phyloP scores from a whole-genome alignment of 2,329 filamentous ascomycete species.

The Acrocalymma vagum region DNA sequence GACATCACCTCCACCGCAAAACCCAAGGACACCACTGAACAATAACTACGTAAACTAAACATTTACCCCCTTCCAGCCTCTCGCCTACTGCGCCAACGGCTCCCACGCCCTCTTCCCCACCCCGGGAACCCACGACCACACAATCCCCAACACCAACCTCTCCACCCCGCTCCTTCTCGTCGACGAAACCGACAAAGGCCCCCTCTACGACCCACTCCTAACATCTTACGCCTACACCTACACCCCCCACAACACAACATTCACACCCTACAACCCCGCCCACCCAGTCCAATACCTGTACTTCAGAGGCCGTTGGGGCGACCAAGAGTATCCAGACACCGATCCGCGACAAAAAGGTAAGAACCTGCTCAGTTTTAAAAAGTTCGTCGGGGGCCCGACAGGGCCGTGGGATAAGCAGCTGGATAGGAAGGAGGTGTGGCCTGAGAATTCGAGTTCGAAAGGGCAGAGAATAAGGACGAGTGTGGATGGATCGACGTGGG shows the following conservation, averaged over 20 bases:
- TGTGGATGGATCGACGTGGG: slow-evolving; percentile 6
- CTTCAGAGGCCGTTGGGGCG: slow-evolving; percentile 68
- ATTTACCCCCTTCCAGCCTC: slow-evolving; percentile 20
- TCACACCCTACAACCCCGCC: slow-evolving; percentile 47
- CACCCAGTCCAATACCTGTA: slow-evolving; percentile 62
- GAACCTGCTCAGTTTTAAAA: slow-evolving; percentile 45
- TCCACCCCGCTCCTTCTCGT: slow-evolving; percentile 55
- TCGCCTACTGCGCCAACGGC: slow-evolving; percentile 66
- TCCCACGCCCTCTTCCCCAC: slow-evolving; percentile 71
- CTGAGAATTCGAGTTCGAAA: slow-evolving; percentile 16
- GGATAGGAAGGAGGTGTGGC: slow-evolving; percentile 25
- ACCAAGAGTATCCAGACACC: slow-evolving; percentile 60
- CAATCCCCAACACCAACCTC: slow-evolving; percentile 65
- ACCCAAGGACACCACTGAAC: neutral
- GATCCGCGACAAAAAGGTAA: slow-evolving; percentile 52
- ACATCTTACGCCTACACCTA: slow-evolving; percentile 66
- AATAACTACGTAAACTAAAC: neutral
- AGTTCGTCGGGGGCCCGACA: slow-evolving; percentile 65
- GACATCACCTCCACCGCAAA: neutral
- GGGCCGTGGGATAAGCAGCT: slow-evolving; percentile 57
- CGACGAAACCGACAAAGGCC: slow-evolving; percentile 61
- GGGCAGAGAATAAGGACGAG: slow-evolving; percentile 18
- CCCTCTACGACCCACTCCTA: slow-evolving; percentile 65
- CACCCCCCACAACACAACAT: slow-evolving; percentile 39
- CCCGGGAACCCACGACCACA: slow-evolving; percentile 66